Percentiles rank a stretch among this genome's conserved stretches.
These are phyloP conservation scores for Wickerhamiella sergipiensis DNA, from an alignment of 805 yeast species.

Conservation along the genomic window DNA sequence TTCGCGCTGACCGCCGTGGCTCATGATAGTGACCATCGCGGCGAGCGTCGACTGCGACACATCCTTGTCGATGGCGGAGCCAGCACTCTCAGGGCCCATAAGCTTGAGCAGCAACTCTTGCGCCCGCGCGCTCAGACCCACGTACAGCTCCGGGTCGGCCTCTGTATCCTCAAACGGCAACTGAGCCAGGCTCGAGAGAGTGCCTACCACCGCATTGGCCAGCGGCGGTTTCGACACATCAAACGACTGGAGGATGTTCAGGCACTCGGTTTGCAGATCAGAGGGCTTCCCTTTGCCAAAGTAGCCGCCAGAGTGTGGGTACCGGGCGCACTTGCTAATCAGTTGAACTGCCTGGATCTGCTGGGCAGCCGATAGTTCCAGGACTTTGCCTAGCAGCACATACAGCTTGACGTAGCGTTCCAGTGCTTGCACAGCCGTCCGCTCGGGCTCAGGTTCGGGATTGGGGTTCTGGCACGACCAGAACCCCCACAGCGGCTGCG, in stretches of 20 bases:
- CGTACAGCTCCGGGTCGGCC: slow-evolving; percentile 1
- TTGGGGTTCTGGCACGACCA: slow-evolving; percentile 31
- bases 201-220: slow-evolving; percentile 2
- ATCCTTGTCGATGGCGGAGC: not conserved
- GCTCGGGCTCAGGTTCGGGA: slow-evolving; percentile 30
- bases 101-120: slow-evolving; percentile 2
- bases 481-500: slow-evolving; percentile 20
- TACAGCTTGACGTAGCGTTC: slow-evolving; percentile 21
- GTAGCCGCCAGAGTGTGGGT: slow-evolving; percentile 5
- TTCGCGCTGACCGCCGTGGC: not conserved
- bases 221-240: slow-evolving; percentile 11
- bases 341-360: slow-evolving; percentile 4
- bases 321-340: slow-evolving; percentile 11
- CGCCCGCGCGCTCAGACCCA: slow-evolving; percentile 7
- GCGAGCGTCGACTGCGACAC: not conserved
- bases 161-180: slow-evolving; percentile 4
- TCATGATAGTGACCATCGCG: slow-evolving; percentile 1
- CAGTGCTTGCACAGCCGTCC: slow-evolving; percentile 39
- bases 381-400: slow-evolving; percentile 1
- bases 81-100: not conserved
- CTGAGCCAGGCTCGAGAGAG: slow-evolving; percentile 5
- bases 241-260: slow-evolving; percentile 32
- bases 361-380: slow-evolving; percentile 2
- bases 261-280: slow-evolving; percentile 45
- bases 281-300: slow-evolving; percentile 48